These are phyloP conservation scores for Euphrasia arctica DNA, from an alignment of 305 asterid genomes.

Conservation along the genomic window DNA sequence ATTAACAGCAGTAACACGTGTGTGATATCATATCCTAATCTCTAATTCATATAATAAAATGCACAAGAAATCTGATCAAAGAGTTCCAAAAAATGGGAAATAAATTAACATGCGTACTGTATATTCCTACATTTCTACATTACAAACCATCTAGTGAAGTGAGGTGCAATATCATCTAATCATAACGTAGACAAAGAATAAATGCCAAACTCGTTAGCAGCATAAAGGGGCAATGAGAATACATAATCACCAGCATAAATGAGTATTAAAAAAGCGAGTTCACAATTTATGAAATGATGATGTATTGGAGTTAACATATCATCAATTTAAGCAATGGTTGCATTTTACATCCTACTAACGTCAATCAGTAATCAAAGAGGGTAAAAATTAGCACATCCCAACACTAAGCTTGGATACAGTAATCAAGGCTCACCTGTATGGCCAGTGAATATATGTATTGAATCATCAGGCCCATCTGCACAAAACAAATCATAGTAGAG, in stretches of 20 bases:
- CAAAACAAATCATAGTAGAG: conserved; percentile 22
- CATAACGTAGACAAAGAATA: not conserved
- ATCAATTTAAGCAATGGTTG: not conserved
- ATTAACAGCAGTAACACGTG: conserved; percentile 11
- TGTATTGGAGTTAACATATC: not conserved
- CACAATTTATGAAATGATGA: not conserved
- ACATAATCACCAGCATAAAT: not conserved
- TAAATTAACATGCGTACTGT: not conserved
- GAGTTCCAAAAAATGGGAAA: not conserved
- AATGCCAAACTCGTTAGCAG: not conserved
- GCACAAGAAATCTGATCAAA: not conserved
- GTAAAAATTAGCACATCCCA: not conserved
- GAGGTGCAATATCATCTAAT: not conserved
- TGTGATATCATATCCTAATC: conserved; percentile 4
- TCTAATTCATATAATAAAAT: not conserved
- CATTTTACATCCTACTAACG: not conserved
- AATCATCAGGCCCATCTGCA: conserved; percentile 78
- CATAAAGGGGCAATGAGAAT: not conserved
- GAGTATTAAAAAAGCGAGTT: not conserved
- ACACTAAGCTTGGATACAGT: conserved; percentile 7
- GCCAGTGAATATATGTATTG: conserved; percentile 77
- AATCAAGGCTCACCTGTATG: conserved; percentile 53
- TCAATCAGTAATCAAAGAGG: not conserved
- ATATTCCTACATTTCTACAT: not conserved
- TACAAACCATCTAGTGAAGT: not conserved